These are phyloP conservation scores for Coniochaeta sp. DNA, from an alignment of 2,329 filamentous ascomycete genomes.

Conservation along the genomic window DNA sequence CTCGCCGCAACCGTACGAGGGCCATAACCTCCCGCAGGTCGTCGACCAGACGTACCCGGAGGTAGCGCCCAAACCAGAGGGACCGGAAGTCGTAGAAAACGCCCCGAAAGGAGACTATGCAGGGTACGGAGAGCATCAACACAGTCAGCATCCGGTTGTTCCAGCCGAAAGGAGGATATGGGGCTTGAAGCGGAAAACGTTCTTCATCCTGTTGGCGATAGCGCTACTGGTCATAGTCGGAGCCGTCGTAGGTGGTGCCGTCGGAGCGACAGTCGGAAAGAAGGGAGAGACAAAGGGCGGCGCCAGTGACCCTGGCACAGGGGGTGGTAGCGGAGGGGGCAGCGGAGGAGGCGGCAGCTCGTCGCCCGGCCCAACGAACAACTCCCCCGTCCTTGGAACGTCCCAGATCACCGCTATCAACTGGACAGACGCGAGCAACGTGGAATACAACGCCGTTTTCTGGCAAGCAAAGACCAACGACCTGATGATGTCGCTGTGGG, in stretches of 20 bases:
- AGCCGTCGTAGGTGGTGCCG: constrained; percentile 11
- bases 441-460: constrained; percentile 7
- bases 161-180: constrained; percentile 4
- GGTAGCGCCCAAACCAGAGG: background rate
- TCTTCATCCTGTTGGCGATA: constrained; percentile 9
- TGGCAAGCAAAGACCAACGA: constrained; percentile 6
- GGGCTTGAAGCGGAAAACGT: constrained; percentile 8
- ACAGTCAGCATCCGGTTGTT: background rate
- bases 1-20: background rate
- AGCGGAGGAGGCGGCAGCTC: background rate
- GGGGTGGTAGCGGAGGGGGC: background rate
- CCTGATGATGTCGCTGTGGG: constrained; percentile 7
- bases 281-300: constrained; percentile 1
- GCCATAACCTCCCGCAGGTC: background rate
- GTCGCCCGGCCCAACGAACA: background rate
- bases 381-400: constrained; percentile 2
- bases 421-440: constrained; percentile 7
- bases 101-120: background rate
- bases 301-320: background rate
- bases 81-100: background rate
- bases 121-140: background rate
- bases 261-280: constrained; percentile 10
- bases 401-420: constrained; percentile 7
- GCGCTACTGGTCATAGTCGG: constrained; percentile 7
- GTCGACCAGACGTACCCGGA: background rate